Evolutionary conservation across 257 asterid genomes (phyloP), one percentile per base, ranked within the genome.

Genomic region (Buddleja alternifolia): DNA sequence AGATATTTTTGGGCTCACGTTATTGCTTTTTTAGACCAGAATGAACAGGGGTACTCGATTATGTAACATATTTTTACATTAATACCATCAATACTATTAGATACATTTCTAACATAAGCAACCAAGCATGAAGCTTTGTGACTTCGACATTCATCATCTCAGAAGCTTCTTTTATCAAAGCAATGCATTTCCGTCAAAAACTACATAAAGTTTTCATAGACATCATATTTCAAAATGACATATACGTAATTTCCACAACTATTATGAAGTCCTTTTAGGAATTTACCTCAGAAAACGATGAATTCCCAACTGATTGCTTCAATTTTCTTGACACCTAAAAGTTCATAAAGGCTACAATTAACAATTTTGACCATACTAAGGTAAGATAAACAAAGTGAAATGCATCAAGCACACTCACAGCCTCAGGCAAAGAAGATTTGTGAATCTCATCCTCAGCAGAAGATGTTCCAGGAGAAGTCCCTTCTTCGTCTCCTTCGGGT

Each of bases 401-500:
- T 12, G 36, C 52, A 66, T 14, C 42, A 60, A 73, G 50, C 59
- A 63, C 32, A 77, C 95, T 82, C 74, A 91, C 91, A 73, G 83
- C 73, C 51, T 88, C 95, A 51, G 85, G 46, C 36, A 83, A 57
- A 0, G 79, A 45, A 65, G 90, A 66, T 60, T 45, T 85, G 58
- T 61, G 77, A 60, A 73, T 70, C 71, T 85, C 97, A 64, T 85
- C 90, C 58, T 86, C 95, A 53, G 81, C 72, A 15, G 84, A 80
- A 41, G 90, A 83, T 44, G 89, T 71, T 75, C 85, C 82, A 17
- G 96, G 90, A 57, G 96, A 82, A 66, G 78, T 81, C 50, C 86
- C 95, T 73, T 90, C 98, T 82, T 92, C 98, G 15, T 93, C 88
- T 68, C 81, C 98, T 90, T 92, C 97, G 3, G 97, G 97, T 25